Conservation (phyloP, 495 filamentous ascomycete genomes). For the Daldinia vernicosa region DNA sequence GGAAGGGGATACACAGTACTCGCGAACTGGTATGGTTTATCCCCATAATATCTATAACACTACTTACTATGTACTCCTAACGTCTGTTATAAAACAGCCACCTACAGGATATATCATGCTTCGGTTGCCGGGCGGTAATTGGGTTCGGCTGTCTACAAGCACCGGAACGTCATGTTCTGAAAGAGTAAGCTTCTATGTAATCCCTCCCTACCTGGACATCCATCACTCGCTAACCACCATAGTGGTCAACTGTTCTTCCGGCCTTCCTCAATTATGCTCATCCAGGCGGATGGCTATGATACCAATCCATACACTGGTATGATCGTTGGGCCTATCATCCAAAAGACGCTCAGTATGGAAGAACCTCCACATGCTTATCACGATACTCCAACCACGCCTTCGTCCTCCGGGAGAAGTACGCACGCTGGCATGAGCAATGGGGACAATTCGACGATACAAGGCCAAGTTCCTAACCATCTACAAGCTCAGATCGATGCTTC, state of each 20-base stretch:
- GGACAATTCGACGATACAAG: too few relatives aligned
- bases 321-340: slow-evolving; percentile 36
- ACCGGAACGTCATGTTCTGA: slow-evolving; percentile 49
- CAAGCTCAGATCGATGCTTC: slow-evolving; percentile 43
- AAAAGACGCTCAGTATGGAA: slow-evolving; percentile 45
- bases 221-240: slow-evolving; percentile 6
- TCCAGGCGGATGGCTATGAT: slow-evolving; percentile 14
- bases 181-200: slow-evolving; percentile 37
- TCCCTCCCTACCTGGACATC: neutral
- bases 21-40: slow-evolving; percentile 42
- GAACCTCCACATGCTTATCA: too few relatives aligned
- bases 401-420: neutral
- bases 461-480: too few relatives aligned
- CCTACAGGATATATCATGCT: slow-evolving; percentile 48
- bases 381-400: neutral
- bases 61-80: too few relatives aligned
- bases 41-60: too few relatives aligned
- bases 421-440: slow-evolving; percentile 27
- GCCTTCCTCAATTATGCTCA: slow-evolving; percentile 1
- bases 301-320: too few relatives aligned
- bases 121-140: slow-evolving; percentile 36
- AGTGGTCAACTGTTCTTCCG: slow-evolving; percentile 42
- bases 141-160: slow-evolving; percentile 47
- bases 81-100: slow-evolving; percentile 18
- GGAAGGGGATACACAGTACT: slow-evolving; percentile 47